Base-by-base conservation (phyloP, 768 basidiomycete species). In the Russula vinacea region DNA sequence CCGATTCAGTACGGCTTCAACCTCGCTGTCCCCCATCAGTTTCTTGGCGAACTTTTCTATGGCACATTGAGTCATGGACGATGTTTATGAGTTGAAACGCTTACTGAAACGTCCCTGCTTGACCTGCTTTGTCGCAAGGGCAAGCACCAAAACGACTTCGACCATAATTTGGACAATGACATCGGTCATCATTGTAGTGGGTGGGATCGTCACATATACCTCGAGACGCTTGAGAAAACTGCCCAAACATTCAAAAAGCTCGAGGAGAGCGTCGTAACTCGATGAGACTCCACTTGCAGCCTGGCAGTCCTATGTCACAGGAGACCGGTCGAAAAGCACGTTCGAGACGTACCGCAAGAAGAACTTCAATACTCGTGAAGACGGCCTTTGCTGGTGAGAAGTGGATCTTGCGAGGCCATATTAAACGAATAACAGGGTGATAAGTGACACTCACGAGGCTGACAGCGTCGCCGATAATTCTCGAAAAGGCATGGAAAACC, bases 261-360 rank as follows among this genome's bases (percentile, higher is more conserved):
- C 52, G n/a, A 60, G 32, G 2, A 60, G 51, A 5, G 60, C 51
- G 16, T 60, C 60, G 14, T 60, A 60, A 32, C 60, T 60, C 11
- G 45, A 55, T 9, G 24, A 32, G n/a, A 60, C 51, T 0, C 16
- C 40, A 24, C 9, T 22, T 0, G 60, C 51, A 32, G 54, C 40
- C 60, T 62, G 5, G 2, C 0, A 47, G 1, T 9, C 11, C 14
- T 11, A n/a, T 19, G 14, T 53, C 17, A 53, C 14, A 14, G 22
- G 29, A 5, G 8, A 35, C 24, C 24, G 19, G 35, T 24, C 4
- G 17, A 19, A 55, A 1, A 29, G 5, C 11, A 10, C 1, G 16
- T 47, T 11, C 2, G 16, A 58, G 3, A 47, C 60, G 19, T 16
- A 62, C 60, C 1, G 44, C 16, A 10, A 60, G 37, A 0, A 60